Percentiles rank a stretch among this genome's conserved stretches.
Evolutionary conservation across 768 basidiomycete genomes (phyloP).

Genomic region (Sutorius australiensis): DNA sequence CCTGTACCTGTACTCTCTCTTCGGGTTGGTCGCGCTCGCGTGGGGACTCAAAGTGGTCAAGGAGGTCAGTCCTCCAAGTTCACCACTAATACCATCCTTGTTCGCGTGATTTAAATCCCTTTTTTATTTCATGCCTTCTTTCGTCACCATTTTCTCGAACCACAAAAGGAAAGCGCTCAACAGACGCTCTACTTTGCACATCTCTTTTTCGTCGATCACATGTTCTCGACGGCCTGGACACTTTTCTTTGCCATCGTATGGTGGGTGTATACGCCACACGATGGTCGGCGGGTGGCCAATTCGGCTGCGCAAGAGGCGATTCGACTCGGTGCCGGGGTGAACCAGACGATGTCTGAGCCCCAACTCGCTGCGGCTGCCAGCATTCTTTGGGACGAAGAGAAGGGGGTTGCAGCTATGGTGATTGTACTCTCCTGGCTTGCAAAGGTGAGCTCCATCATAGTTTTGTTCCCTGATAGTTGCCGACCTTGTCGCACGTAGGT

Average conservation of each 20-base stretch:
- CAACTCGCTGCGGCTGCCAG: constrained; percentile 72
- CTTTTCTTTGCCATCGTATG: constrained; percentile 84
- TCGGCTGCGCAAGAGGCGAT: constrained; percentile 87
- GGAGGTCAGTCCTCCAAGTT: constrained; percentile 51
- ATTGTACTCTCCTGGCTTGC: constrained; percentile 81
- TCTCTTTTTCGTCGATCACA: constrained; percentile 86
- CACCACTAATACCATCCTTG: not conserved
- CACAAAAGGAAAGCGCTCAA: constrained; percentile 76
- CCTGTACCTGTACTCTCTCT: constrained; percentile 89
- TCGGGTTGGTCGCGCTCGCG: constrained; percentile 71
- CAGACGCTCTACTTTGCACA: constrained; percentile 88
- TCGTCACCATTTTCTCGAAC: no score
- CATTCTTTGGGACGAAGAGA: constrained; percentile 87
- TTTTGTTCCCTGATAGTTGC: not conserved
- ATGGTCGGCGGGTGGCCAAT: constrained; percentile 75
- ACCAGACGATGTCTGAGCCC: constrained; percentile 54
- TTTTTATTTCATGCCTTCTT: not conserved
- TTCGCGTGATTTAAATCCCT: constrained; percentile 10
- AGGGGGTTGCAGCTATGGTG: constrained; percentile 71
- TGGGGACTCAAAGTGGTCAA: constrained; percentile 90
- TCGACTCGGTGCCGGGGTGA: constrained; percentile 55
- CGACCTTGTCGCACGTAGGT: constrained; percentile 47
- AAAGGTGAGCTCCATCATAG: constrained; percentile 57
- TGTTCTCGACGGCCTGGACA: constrained; percentile 89
- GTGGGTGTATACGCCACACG: constrained; percentile 92